A percentile compares a stretch with the other conserved stretches of the same genome.
These are phyloP conservation scores for Coccomyxa sp. DNA, from an alignment of 139 green algal genomes.

Conservation along the genomic window DNA sequence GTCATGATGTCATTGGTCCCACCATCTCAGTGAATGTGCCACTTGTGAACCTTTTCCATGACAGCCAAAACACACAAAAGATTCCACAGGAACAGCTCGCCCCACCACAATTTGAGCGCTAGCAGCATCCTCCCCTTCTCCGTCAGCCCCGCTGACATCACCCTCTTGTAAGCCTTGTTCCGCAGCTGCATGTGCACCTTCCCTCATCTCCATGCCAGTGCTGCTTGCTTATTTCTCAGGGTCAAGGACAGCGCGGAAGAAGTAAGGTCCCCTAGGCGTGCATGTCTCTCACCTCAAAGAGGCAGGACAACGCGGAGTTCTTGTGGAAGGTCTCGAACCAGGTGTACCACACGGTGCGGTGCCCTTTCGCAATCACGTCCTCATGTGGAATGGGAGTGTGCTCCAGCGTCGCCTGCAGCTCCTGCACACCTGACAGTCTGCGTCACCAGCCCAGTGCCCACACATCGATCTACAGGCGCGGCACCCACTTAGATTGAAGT, in stretches of 20 bases:
- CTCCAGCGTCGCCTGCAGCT: constrained; percentile 1
- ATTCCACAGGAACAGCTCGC: background rate
- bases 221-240: background rate
- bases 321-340: background rate
- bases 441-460: no score
- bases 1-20: no score
- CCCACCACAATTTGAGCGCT: background rate
- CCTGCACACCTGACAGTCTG: no score
- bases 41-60: constrained; percentile 4
- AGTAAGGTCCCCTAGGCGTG: background rate
- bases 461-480: no score
- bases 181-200: background rate
- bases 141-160: background rate
- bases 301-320: background rate
- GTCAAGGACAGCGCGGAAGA: background rate
- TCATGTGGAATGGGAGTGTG: background rate
- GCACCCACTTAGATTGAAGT: no score
- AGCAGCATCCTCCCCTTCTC: background rate
- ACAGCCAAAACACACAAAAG: background rate
- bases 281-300: background rate
- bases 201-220: background rate
- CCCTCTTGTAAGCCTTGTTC: constrained; percentile 3
- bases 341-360: background rate
- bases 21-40: background rate
- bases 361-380: background rate